Evolutionary conservation across 2,329 filamentous ascomycete genomes (phyloP).

Genomic region (Calycina herbarum): DNA sequence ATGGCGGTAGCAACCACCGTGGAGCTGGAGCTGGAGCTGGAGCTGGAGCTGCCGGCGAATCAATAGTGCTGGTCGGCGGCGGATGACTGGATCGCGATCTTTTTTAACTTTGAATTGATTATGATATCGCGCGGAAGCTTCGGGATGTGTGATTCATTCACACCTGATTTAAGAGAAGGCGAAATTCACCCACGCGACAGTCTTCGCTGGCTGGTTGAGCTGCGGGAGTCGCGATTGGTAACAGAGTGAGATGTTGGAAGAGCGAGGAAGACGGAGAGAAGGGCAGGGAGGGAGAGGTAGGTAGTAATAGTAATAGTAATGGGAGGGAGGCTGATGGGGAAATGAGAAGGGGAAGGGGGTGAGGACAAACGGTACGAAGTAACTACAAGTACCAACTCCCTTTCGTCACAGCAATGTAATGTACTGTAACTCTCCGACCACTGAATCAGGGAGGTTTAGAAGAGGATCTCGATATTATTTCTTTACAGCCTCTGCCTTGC

Average conservation of each 20-base stretch:
- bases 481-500: background rate
- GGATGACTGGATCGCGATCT: background rate
- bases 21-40: background rate
- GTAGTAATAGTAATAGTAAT: too few relatives aligned
- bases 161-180: background rate
- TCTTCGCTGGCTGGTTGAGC: background rate
- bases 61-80: background rate
- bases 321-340: background rate
- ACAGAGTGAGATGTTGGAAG: background rate
- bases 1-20: background rate
- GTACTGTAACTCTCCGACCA: background rate
- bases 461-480: background rate
- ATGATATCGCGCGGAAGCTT: constrained; percentile 1
- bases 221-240: background rate
- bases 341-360: background rate
- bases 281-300: background rate
- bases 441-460: background rate
- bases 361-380: background rate
- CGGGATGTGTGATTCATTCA: background rate
- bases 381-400: background rate
- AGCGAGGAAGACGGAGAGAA: background rate
- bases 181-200: background rate
- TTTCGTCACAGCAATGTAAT: background rate
- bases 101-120: constrained; percentile 2
- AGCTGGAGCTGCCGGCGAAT: background rate